Conservation (phyloP, 139 green algal species). For the Limnomonas spitsbergensis region DNA sequence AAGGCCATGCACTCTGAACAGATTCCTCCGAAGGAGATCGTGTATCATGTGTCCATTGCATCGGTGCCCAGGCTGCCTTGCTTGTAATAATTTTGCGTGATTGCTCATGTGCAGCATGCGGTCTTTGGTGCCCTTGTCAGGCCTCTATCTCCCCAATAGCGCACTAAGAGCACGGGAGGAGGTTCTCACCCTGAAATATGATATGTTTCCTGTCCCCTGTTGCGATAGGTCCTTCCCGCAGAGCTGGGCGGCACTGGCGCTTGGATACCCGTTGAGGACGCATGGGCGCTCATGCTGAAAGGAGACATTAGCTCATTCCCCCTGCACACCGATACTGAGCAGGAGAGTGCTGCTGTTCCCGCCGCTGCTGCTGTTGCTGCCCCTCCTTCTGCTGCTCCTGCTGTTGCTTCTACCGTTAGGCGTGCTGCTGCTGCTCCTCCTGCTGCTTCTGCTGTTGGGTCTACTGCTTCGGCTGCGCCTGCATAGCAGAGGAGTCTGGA, state of each 20-base stretch:
- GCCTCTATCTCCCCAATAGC: background rate
- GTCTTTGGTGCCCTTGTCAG: background rate
- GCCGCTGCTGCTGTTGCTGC: no score
- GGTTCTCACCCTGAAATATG: no score
- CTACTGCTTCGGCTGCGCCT: no score
- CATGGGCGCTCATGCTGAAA: background rate
- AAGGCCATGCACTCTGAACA: background rate
- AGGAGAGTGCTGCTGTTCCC: no score
- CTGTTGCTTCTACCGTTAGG: no score
- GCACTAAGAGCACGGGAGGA: no score
- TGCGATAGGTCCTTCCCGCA: slow-evolving; percentile 7
- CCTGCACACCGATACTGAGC: background rate
- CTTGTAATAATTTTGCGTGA: background rate
- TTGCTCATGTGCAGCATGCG: background rate
- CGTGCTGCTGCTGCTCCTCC: no score
- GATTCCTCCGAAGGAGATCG: background rate
- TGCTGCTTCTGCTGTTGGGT: no score
- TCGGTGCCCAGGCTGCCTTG: background rate
- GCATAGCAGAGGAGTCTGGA: no score
- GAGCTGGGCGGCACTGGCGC: slow-evolving; percentile 22
- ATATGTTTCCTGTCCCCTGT: background rate
- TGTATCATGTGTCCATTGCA: background rate
- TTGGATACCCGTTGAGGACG: slow-evolving; percentile 16
- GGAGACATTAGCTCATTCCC: background rate
- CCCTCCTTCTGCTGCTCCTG: no score